Percentiles rank a stretch among this genome's conserved stretches.
Evolutionary conservation across 345 rosid species (phyloP).

Genomic region (Cardiospermum halicacabum): DNA sequence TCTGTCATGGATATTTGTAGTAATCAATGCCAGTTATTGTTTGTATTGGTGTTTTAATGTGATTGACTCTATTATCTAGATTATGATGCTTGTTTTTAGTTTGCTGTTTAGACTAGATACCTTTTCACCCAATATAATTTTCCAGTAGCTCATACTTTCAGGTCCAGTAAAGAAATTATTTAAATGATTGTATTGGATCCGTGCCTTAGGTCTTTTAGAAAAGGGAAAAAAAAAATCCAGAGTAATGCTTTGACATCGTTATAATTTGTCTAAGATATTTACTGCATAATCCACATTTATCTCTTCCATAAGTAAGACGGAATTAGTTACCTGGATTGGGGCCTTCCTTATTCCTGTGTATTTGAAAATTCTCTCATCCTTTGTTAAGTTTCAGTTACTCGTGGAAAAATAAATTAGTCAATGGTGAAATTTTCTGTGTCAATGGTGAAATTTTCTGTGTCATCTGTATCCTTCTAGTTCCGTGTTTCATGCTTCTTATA

Average conservation of each 20-base stretch:
- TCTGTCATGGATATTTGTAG: neutral
- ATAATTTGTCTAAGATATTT: neutral
- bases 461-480: neutral
- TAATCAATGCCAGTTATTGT: too few species aligned
- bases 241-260: neutral
- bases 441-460: neutral
- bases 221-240: neutral
- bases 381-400: neutral
- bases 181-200: neutral
- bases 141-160: neutral
- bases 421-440: neutral
- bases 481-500: neutral
- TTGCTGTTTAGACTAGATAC: neutral
- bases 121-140: neutral
- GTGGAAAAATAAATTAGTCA: neutral
- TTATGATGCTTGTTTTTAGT: neutral
- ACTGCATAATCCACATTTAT: neutral
- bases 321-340: neutral
- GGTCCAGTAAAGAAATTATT: neutral
- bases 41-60: neutral
- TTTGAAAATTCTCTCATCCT: neutral
- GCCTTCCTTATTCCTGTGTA: slow-evolving; percentile 1
- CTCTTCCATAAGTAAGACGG: too few species aligned
- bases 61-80: neutral
- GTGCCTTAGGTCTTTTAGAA: neutral